Evolutionary conservation across 345 rosid species (phyloP).

Genomic region (Gossypium turneri): DNA sequence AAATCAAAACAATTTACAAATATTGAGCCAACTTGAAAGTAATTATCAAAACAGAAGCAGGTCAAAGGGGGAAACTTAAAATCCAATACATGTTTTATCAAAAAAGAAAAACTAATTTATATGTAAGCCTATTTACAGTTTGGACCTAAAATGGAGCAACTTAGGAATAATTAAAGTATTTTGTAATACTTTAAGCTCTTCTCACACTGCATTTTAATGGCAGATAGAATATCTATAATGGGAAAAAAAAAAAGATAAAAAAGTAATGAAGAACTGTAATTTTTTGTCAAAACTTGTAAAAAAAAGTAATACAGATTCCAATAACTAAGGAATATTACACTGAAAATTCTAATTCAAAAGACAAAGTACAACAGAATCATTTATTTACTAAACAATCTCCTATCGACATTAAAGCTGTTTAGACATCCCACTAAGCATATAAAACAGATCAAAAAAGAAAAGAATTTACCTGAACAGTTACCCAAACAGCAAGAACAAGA

Average conservation of each 20-base stretch:
- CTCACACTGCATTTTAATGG: background rate
- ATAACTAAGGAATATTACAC: background rate
- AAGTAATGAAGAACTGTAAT: background rate
- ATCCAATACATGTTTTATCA: background rate
- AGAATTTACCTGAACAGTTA: slow-evolving; percentile 64
- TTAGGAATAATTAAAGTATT: background rate
- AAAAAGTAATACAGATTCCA: background rate
- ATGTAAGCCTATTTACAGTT: background rate
- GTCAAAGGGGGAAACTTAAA: background rate
- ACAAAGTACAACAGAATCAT: slow-evolving; percentile 2
- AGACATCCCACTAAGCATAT: background rate
- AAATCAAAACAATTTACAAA: background rate
- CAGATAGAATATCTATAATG: background rate
- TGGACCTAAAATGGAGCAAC: background rate
- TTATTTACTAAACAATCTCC: background rate
- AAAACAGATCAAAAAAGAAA: background rate
- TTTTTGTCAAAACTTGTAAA: background rate
- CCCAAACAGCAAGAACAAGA: slow-evolving; percentile 84
- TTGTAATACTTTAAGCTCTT: background rate
- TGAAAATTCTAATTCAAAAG: background rate
- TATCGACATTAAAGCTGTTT: background rate
- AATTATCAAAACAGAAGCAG: background rate
- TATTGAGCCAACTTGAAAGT: background rate
- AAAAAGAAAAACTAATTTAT: background rate
- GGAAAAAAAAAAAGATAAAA: background rate